Evolutionary conservation across 2,329 filamentous ascomycete species (phyloP).

Genomic region (Lecanicillium sp.): DNA sequence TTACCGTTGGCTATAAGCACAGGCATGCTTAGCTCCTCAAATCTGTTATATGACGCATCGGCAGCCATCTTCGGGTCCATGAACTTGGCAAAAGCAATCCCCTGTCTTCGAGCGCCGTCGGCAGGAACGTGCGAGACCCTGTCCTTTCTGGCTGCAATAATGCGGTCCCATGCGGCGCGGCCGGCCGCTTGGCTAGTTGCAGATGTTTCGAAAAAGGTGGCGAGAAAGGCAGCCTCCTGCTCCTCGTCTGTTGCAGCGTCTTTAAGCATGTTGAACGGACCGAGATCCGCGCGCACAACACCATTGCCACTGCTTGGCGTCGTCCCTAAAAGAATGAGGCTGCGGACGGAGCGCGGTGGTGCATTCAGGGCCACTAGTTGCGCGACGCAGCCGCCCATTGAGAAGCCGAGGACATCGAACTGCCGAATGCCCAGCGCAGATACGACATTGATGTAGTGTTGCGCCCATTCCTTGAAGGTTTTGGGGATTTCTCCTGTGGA

Average conservation of each 20-base stretch:
- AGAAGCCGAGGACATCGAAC: constrained; percentile 40
- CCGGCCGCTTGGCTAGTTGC: constrained; percentile 23
- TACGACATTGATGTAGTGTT: constrained; percentile 26
- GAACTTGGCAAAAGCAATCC: constrained; percentile 24
- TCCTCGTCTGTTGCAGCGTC: constrained; percentile 23
- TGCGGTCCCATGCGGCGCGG: constrained; percentile 24
- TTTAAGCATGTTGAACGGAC: constrained; percentile 24
- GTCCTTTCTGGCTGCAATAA: constrained; percentile 17
- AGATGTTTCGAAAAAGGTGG: constrained; percentile 24
- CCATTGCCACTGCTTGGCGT: constrained; percentile 29
- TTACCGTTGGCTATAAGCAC: constrained; percentile 30
- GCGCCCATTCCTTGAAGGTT: constrained; percentile 21
- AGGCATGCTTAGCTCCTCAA: constrained; percentile 24
- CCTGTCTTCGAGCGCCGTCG: constrained; percentile 20
- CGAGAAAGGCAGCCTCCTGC: constrained; percentile 23
- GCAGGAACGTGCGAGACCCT: constrained; percentile 18
- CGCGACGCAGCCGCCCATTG: constrained; percentile 38
- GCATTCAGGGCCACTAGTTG: constrained; percentile 34
- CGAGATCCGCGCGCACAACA: constrained; percentile 19
- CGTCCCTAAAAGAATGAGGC: constrained; percentile 35
- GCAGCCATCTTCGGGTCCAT: constrained; percentile 23
- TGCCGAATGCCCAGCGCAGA: constrained; percentile 26
- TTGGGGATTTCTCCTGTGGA: constrained; percentile 32
- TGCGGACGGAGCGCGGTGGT: constrained; percentile 24
- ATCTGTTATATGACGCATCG: constrained; percentile 24